Evolutionary conservation across 2,329 filamentous ascomycete species (phyloP), one percentile per base, ranked within the genome.

Genomic region (Lecanoromycetidae sp.): DNA sequence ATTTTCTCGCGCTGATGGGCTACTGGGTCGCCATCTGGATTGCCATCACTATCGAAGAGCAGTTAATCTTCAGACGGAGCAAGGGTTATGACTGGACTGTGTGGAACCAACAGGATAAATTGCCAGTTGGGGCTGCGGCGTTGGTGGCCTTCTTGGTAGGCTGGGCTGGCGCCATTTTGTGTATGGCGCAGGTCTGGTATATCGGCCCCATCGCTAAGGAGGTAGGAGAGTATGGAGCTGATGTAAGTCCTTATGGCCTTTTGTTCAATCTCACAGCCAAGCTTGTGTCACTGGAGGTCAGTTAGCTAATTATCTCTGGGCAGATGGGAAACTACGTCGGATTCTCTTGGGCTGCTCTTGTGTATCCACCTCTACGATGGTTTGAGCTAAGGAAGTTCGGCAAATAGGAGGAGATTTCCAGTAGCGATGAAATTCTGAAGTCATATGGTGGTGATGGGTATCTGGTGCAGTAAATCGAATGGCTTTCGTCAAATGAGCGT

Each of bases 21-120:
- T 84, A 83, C 60, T 84, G 78, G 79, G 71, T 81, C 8, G 72
- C 71, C 12, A 75, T 82, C 36, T 81, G 78, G 78, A 69, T 82
- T 17, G 72, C 72, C 2, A 80, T 84, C 39, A 66, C 75, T 1
- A 60, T 79, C 1, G 70, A 77, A 56, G 80, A 85, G 57, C 72
- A 80, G 37, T 59, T 79, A 17, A 65, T 84, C 40, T 84, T 84
- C 60, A 37, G 52, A 32, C 36, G 44, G 25, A 20, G 19, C 19
- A 26, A n/a, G 9, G 66, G 60, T 39, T 82, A 76, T 60, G 71
- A 77, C 51, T 83, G 79, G 78, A 64, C 64, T 10, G 64, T 66
- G 3, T 84, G 80, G 79, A 70, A 80, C 52, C 71, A 76, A 48
- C 68, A 67, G 39, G 63, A 65, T 3, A 76, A 76, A 57, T 64